phyloP scores from a whole-genome alignment of 2,329 filamentous ascomycete species.

The Colletotrichum sp. region DNA sequence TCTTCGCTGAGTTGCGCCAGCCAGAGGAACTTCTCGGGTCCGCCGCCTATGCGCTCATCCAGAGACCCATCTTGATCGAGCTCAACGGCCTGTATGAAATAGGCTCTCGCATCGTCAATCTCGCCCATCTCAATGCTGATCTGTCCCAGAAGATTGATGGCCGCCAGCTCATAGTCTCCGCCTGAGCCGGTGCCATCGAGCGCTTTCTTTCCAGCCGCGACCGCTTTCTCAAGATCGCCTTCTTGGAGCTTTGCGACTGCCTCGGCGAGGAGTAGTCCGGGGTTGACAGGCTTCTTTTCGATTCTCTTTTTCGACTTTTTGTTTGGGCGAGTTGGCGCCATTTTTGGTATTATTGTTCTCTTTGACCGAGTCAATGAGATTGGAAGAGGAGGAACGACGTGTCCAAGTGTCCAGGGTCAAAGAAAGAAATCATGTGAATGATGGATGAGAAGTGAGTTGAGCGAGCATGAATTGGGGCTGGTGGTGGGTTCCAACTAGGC shows the following conservation, averaged over 20 bases:
- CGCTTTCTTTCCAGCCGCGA: constrained; percentile 44
- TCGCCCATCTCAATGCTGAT: constrained; percentile 85
- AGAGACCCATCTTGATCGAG: constrained; percentile 78
- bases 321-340: constrained; percentile 47
- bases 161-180: constrained; percentile 62
- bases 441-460: not conserved
- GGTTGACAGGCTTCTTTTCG: constrained; percentile 26
- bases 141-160: constrained; percentile 79
- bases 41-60: constrained; percentile 76
- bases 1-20: constrained; percentile 86
- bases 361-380: not conserved
- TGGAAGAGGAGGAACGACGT: not conserved
- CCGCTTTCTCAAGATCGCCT: constrained; percentile 45
- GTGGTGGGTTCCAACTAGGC: not conserved
- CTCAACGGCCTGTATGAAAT: constrained; percentile 74
- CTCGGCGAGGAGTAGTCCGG: constrained; percentile 37
- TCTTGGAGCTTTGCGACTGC: constrained; percentile 47
- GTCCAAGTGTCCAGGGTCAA: not conserved
- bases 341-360: constrained; percentile 19
- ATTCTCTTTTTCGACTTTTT: constrained; percentile 40
- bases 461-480: not conserved
- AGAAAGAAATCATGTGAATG: not conserved
- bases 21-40: constrained; percentile 93
- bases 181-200: constrained; percentile 46
- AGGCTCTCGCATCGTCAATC: constrained; percentile 72